Base-by-base conservation (phyloP, 2,329 filamentous ascomycete genomes). In the Penicillium brasilianum region DNA sequence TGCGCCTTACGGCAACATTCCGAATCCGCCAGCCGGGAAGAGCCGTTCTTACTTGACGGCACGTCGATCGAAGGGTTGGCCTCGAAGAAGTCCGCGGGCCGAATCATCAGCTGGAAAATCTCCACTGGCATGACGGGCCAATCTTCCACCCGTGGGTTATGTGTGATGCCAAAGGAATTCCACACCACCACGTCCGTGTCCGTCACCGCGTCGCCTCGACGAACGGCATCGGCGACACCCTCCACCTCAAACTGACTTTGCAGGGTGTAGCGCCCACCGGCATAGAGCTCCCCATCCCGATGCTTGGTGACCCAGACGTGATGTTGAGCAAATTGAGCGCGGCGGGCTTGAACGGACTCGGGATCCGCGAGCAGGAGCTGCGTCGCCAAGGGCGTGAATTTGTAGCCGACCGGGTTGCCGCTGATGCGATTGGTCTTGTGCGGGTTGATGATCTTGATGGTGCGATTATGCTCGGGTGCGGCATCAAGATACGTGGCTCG, bases 361-460 rank as follows among this genome's bases (percentile, higher is more conserved):
- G 81, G 73, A 62, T 86, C 81, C 0, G 86, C 84, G 13, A 88
- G 75, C 28, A 88, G 78, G 46, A 82, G 80, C 69, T 88, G 85
- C 65, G 85, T 88, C 0, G 84, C 81, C 7, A 84, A 79, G 0
- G 81, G 80, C 55, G 80, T 78, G 61, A 88, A 81, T 66, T 87
- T 87, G 72, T 86, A 88, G 0, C 77, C 83, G 1, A 87, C 82
- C 0, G 82, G 77, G 7, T 80, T 80, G 22, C 79, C 77, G 62
- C 85, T 87, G 60, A 87, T 74, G 0, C 82, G 77, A 69, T 88
- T 88, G 32, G 68, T 77, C 41, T 82, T 78, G 37, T 78, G 70
- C 0, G 82, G 78, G 59, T 87, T 87, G 68, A 85, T 76, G 65
- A 88, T 85, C 67, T 86, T 87, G 79, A 86, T 85, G 8, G 78